Evolutionary conservation across 2,329 filamentous ascomycete species (phyloP), one percentile per base, ranked within the genome.

Genomic region (Diaporthe australafricana): DNA sequence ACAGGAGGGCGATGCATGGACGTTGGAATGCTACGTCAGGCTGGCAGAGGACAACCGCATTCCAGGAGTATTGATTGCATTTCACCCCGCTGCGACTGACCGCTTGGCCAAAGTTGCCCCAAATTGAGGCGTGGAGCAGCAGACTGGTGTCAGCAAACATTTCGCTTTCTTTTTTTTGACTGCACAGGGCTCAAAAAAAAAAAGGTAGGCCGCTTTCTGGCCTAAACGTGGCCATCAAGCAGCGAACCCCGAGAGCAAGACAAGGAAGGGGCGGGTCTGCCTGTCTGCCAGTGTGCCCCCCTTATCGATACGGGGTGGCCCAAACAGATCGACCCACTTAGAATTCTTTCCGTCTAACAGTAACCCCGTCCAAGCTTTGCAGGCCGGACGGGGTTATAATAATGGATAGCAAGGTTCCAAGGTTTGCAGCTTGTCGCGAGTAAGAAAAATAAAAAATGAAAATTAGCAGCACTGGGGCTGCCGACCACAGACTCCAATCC

Each of bases 1-100:
- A 42, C 25, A 45, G 35, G 35, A 60, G 48, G 35, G 40, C 45
- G 48, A 35, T 68, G 53, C 63, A 71, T 30, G 38, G 63, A 32
- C 45, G 55, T 71, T 62, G 47, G 16, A 38, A 27, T 62, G 17
- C 35, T 68, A 71, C 70, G 56, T 65, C 68, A 65, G 45, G 45
- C n/a, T 50, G 48, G 35, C 27, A 32, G 32, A 53, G 47, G 47
- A 20, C 16, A 47, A 16, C 63, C 17, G 42, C 12, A 48, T 48
- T 35, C 2, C 27, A 63, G 42, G 12, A n/a, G 32, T 35, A 5
- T 35, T 35, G 5, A 35, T 9, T 35, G 32, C 48, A 25, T 48
- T 63, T 38, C 60, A 9, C 20, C 30, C 16, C n/a, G 60, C n/a
- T 32, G 45, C 30, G 8, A 32, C 22, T n/a, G 8, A 32, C 22